These are phyloP conservation scores for Pterulicium gracile DNA, from an alignment of 1,284 basidiomycete species.

Conservation along the genomic window DNA sequence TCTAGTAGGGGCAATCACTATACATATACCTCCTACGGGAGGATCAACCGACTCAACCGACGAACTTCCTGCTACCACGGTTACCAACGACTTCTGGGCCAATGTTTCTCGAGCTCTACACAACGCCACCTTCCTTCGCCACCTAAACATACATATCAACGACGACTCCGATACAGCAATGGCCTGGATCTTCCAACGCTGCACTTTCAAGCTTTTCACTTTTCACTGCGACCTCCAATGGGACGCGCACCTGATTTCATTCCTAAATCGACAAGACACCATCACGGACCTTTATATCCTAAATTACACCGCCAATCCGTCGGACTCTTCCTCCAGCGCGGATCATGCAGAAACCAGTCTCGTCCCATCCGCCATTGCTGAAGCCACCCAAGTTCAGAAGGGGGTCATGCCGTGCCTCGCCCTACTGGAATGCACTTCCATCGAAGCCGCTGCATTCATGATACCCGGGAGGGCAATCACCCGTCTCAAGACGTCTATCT, in stretches of 20 bases:
- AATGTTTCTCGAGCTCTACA: constrained; percentile 35
- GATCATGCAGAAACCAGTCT: constrained; percentile 5
- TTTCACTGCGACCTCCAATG: constrained; percentile 59
- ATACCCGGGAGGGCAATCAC: constrained; percentile 46
- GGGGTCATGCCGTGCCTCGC: constrained; percentile 38
- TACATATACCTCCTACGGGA: constrained; percentile 20
- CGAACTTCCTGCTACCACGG: constrained; percentile 20
- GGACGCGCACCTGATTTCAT: constrained; percentile 41
- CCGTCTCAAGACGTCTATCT: constrained; percentile 59
- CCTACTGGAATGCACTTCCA: constrained; percentile 52
- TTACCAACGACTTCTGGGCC: too few relatives aligned
- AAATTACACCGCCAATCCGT: constrained; percentile 34
- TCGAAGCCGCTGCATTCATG: constrained; percentile 44
- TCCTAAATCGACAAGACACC: constrained; percentile 38
- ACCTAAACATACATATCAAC: constrained; percentile 40
- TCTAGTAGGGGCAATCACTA: constrained; percentile 42
- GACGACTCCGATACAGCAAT: constrained; percentile 25
- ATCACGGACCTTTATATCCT: constrained; percentile 47
- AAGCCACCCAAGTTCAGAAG: too few relatives aligned
- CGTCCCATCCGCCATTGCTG: constrained; percentile 16
- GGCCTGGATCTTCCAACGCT: constrained; percentile 41
- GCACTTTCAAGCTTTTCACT: constrained; percentile 38
- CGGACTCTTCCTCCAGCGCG: too few relatives aligned
- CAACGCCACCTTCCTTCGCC: constrained; percentile 31
- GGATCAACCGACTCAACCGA: constrained; percentile 8